phyloP scores from a whole-genome alignment of 306 rosid species.

The Vachellia pachyceras region DNA sequence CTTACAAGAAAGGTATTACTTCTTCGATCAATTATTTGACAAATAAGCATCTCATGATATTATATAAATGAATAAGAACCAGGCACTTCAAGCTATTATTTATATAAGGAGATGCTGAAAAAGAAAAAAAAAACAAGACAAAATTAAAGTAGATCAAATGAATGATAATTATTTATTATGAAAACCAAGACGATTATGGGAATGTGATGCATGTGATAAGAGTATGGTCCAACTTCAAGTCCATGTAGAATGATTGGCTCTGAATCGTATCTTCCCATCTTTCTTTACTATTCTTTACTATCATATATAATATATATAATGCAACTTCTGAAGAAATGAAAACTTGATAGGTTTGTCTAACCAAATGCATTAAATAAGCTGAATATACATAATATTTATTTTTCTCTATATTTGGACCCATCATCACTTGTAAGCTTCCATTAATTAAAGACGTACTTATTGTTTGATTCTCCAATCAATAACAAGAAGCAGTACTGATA shows the following conservation, averaged over 20 bases:
- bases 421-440: constrained; percentile 13
- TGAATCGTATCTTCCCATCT: constrained; percentile 37
- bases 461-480: constrained; percentile 35
- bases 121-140: neutral
- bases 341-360: constrained; percentile 26
- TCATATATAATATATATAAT: neutral
- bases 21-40: too few relatives aligned
- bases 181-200: constrained; percentile 23
- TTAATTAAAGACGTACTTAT: too few relatives aligned
- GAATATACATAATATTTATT: neutral
- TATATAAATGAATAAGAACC: too few relatives aligned
- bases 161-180: constrained; percentile 1
- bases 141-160: neutral
- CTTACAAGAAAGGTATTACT: too few relatives aligned
- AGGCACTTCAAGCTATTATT: neutral
- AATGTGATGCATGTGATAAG: constrained; percentile 64
- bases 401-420: neutral
- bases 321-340: constrained; percentile 27
- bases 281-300: constrained; percentile 24
- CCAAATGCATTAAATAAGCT: constrained; percentile 37
- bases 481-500: neutral
- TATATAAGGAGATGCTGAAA: neutral
- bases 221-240: constrained; percentile 53
- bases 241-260: constrained; percentile 50
- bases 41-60: too few relatives aligned